These are phyloP conservation scores for Hypoxylon perforatum DNA, from an alignment of 495 filamentous ascomycete genomes.

Conservation along the genomic window DNA sequence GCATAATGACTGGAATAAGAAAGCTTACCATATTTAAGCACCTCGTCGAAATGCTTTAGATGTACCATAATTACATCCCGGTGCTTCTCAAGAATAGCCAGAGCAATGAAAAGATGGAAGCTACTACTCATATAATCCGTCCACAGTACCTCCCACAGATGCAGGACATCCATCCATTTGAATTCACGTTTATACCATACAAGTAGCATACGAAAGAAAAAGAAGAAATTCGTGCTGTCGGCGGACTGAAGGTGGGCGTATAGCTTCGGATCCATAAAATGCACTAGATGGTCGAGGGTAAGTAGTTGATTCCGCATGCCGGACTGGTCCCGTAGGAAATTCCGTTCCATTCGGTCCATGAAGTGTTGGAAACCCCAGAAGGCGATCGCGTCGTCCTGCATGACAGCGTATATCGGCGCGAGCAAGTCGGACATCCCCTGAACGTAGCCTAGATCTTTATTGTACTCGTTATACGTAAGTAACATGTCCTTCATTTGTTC, in stretches of 20 bases:
- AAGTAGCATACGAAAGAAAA: slow-evolving; percentile 98
- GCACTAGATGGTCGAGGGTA: slow-evolving; percentile 90
- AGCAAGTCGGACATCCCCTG: slow-evolving; percentile 99
- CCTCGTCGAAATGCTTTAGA: slow-evolving; percentile 94
- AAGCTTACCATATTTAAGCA: slow-evolving; percentile 89
- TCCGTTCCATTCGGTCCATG: slow-evolving; percentile 98
- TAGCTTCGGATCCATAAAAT: slow-evolving; percentile 94
- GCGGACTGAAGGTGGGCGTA: slow-evolving; percentile 89
- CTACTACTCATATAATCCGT: slow-evolving; percentile 88
- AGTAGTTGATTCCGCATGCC: slow-evolving; percentile 94
- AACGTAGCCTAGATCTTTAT: slow-evolving; percentile 91
- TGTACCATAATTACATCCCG: slow-evolving; percentile 94
- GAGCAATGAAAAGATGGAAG: slow-evolving; percentile 93
- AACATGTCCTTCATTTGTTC: slow-evolving; percentile 99
- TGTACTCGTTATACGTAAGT: slow-evolving; percentile 97
- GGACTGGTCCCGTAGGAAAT: slow-evolving; percentile 94
- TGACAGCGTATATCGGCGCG: slow-evolving; percentile 93
- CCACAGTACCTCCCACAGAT: slow-evolving; percentile 94
- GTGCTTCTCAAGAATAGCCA: slow-evolving; percentile 97
- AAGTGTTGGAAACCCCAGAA: slow-evolving; percentile 97
- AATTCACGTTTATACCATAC: slow-evolving; percentile 99
- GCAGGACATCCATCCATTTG: slow-evolving; percentile 83
- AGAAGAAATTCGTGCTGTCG: slow-evolving; percentile 98
- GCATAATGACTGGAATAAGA: not conserved
- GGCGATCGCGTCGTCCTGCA: slow-evolving; percentile 95